Evolutionary conservation across 768 basidiomycete genomes (phyloP).

Genomic region (Piloderma croceum): DNA sequence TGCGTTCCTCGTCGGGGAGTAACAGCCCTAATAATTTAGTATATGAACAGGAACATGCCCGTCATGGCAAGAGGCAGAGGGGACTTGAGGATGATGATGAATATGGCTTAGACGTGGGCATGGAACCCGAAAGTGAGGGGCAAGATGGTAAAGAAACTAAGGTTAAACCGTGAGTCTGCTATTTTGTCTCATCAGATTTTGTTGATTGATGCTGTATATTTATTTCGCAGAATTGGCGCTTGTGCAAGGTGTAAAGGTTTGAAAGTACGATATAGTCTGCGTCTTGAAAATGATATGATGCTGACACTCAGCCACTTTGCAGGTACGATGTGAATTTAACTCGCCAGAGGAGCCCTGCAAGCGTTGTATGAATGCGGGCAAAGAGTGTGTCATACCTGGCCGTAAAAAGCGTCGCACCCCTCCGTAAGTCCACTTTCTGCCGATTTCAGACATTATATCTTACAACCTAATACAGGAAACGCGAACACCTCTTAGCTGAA

Average conservation of each 20-base stretch:
- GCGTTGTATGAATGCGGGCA: conserved; percentile 63
- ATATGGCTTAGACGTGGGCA: background rate
- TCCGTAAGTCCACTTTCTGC: conserved; percentile 47
- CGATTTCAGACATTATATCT: background rate
- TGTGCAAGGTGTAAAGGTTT: conserved; percentile 65
- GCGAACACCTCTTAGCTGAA: conserved; percentile 71
- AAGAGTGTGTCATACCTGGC: conserved; percentile 79
- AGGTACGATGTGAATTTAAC: conserved; percentile 76
- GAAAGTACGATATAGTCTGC: conserved; percentile 36
- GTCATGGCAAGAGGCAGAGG: background rate
- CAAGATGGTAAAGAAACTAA: conserved; percentile 26
- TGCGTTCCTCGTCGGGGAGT: too few species aligned
- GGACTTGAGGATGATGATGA: background rate
- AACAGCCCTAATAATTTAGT: too few species aligned
- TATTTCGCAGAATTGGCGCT: conserved; percentile 43
- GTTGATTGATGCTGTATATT: conserved; percentile 6
- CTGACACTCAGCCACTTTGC: conserved; percentile 16
- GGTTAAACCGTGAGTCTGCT: conserved; percentile 43
- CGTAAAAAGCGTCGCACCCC: conserved; percentile 74
- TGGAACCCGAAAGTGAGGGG: background rate
- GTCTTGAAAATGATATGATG: background rate
- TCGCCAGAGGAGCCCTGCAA: conserved; percentile 70
- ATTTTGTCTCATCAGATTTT: conserved; percentile 8
- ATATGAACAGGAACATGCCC: too few species aligned
- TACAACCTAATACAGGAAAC: conserved; percentile 48